A percentile compares a stretch with the other conserved stretches of the same genome.
Conservation (phyloP, 2,329 filamentous ascomycete species). For the Trichoderma sp. region DNA sequence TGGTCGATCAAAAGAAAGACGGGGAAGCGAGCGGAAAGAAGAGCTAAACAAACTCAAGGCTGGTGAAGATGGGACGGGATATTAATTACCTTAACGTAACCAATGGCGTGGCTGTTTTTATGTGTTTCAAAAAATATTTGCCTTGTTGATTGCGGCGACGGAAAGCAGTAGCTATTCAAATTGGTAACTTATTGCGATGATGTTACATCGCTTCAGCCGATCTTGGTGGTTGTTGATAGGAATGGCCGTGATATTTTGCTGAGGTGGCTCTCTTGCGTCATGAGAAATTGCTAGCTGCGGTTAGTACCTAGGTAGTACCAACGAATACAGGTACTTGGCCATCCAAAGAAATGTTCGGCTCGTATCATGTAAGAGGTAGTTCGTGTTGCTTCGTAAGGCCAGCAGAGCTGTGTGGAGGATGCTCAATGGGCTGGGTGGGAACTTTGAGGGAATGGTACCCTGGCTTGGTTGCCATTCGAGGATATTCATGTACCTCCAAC, state of each 20-base stretch:
- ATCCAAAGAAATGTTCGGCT: not conserved
- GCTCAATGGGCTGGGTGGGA: not conserved
- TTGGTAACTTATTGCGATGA: not conserved
- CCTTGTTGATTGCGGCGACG: not conserved
- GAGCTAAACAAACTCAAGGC: slow-evolving; percentile 28
- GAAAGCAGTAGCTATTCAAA: not conserved
- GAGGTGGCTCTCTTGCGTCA: not conserved
- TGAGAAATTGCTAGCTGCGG: not conserved
- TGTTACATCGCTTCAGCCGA: not conserved
- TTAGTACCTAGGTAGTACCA: not conserved
- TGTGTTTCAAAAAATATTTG: not conserved
- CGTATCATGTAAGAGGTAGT: not conserved
- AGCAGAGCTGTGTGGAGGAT: not conserved
- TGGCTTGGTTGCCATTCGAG: not conserved
- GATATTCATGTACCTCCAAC: not conserved
- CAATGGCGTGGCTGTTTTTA: slow-evolving; percentile 11
- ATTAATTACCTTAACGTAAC: not conserved
- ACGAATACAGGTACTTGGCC: too few species aligned
- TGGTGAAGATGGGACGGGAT: not conserved
- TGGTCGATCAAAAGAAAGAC: slow-evolving; percentile 46
- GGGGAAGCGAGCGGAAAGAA: slow-evolving; percentile 37
- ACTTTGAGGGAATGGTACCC: not conserved
- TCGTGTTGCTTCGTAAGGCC: not conserved
- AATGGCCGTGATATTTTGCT: not conserved
- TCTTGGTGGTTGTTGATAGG: not conserved